Evolutionary conservation across 352 stramenopile species (phyloP), one percentile per base, ranked within the genome.

Genomic region (Globisporangium middletonii): DNA sequence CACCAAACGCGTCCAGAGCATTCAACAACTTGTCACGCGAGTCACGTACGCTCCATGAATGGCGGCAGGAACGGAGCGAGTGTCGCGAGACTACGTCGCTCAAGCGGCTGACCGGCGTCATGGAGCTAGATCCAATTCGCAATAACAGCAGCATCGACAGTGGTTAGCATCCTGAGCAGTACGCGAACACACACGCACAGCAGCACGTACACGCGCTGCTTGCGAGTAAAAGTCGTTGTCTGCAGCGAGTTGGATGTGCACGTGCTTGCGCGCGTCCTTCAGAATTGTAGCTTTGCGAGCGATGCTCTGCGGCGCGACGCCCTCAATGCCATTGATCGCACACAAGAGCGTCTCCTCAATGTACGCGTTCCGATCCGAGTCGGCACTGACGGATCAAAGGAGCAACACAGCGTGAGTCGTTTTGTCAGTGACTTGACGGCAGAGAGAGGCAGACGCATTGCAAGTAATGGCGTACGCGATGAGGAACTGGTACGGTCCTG

Each of bases 191-290:
- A 49, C 15, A 43, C 0, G 26, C 37, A 15, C 23, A 41, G 6
- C 18, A 23, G 26, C 4, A 53, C 26, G 48, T 19, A 90, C 81
- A 54, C 79, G 69, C 19, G 76, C 47, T 6, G 79, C 75, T 80
- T 98, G 89, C 1, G 90, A 98, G 72, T 99, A 99, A 71, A 99
- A 99, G 51, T 98, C 96, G 65, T 99, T 99, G 69, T 98, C 94
- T 5, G 93, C 96, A 37, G 83, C 61, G 28, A 99, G 87, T 28
- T 68, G 85, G 47, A 98, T 80, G 28, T 75, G 64, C 19, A 98
- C 66, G 1, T 62, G 44, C 7, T 60, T 46, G 3, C 56, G 60
- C 8, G 50, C 57, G 13, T 50, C 37, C 4, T 48, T 49, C 16
- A 91, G 44, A 0, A 60, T 35, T 4, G 61, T 23, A 15, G 73